Conservation (phyloP, 2,329 filamentous ascomycete genomes). For the Chaetomiaceae sp. region DNA sequence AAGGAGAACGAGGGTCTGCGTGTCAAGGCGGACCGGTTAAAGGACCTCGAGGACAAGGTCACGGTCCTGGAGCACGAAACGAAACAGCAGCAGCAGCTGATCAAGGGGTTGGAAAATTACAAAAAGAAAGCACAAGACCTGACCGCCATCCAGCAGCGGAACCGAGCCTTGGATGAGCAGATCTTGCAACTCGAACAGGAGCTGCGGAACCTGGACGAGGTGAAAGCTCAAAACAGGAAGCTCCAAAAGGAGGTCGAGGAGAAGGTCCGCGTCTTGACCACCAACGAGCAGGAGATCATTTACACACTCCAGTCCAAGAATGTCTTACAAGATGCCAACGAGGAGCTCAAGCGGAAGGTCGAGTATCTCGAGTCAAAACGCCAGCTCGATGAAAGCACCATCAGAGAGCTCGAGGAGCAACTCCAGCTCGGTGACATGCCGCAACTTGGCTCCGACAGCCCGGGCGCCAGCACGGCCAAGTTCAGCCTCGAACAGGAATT, state of each 20-base stretch:
- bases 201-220: constrained; percentile 30
- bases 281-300: constrained; percentile 47
- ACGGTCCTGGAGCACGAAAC: constrained; percentile 54
- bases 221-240: constrained; percentile 33
- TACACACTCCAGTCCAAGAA: constrained; percentile 28
- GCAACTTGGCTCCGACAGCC: constrained; percentile 28
- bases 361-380: constrained; percentile 27
- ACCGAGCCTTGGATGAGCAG: constrained; percentile 40
- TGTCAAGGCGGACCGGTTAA: constrained; percentile 43
- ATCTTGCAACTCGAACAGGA: constrained; percentile 34
- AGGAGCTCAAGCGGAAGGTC: constrained; percentile 24
- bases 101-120: constrained; percentile 35
- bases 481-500: constrained; percentile 58
- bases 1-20: constrained; percentile 46
- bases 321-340: constrained; percentile 25
- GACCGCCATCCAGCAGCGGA: constrained; percentile 39
- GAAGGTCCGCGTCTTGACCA: constrained; percentile 40
- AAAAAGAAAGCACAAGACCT: constrained; percentile 32
- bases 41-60: constrained; percentile 54
- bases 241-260: constrained; percentile 42
- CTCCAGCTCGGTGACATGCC: constrained; percentile 36
- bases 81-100: constrained; percentile 34
- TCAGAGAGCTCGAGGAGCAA: constrained; percentile 57
- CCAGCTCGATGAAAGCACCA: constrained; percentile 25
- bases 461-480: constrained; percentile 27